Evolutionary conservation across 352 stramenopile genomes (phyloP).

Genomic region (Globisporangium viniferum): DNA sequence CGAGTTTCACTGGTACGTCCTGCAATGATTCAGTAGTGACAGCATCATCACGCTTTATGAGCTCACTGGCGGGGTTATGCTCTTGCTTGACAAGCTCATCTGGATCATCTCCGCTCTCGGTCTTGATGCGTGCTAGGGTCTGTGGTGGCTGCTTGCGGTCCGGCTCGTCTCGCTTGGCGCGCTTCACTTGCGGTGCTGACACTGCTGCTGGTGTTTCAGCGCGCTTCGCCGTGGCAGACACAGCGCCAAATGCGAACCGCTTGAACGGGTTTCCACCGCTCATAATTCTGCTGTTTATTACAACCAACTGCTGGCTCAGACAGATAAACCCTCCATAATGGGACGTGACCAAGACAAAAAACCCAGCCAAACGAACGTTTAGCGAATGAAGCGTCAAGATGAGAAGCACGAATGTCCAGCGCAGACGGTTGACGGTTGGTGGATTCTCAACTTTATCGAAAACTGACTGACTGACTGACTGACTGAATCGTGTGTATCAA

Average conservation of each 20-base stretch:
- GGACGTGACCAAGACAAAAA: neutral
- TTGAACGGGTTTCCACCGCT: slow-evolving; percentile 49
- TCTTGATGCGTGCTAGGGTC: neutral
- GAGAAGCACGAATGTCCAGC: neutral
- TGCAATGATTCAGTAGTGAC: neutral
- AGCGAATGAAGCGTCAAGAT: neutral
- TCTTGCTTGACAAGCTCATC: slow-evolving; percentile 1
- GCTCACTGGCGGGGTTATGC: neutral
- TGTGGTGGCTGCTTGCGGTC: neutral
- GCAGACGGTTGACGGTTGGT: neutral
- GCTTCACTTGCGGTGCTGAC: neutral
- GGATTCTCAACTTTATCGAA: neutral
- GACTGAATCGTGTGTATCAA: neutral
- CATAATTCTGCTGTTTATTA: slow-evolving; percentile 1
- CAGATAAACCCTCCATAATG: neutral
- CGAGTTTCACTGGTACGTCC: neutral
- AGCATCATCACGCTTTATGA: neutral
- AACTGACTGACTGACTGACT: neutral
- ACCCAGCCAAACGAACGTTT: neutral
- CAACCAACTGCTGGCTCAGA: neutral
- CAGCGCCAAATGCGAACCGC: slow-evolving; percentile 49
- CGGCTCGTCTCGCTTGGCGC: slow-evolving; percentile 11
- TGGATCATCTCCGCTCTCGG: neutral
- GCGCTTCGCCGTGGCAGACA: neutral
- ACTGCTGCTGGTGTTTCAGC: slow-evolving; percentile 11